Conservation (phyloP, 2,329 filamentous ascomycete species). For the Chaetomium globosum region DNA sequence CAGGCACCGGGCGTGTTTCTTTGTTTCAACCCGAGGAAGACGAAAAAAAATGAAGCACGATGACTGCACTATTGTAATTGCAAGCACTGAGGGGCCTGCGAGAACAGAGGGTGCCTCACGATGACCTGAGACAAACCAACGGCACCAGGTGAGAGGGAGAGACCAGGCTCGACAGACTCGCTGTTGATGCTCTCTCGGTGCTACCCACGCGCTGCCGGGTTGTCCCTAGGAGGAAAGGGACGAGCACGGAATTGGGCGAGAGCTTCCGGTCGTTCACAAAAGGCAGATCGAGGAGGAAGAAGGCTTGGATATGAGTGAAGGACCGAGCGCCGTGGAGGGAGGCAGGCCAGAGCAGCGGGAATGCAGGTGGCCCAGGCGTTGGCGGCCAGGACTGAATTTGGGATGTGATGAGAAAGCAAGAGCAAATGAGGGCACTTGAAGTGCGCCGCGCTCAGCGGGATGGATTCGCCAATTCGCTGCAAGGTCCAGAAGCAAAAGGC, state of each 20-base stretch:
- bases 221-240: constrained; percentile 29
- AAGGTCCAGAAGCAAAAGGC: constrained; percentile 17
- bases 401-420: constrained; percentile 29
- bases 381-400: not conserved
- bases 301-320: constrained; percentile 17
- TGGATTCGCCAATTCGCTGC: constrained; percentile 29
- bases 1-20: constrained; percentile 26
- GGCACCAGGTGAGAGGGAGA: not conserved
- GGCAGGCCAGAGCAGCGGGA: not conserved
- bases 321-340: constrained; percentile 21
- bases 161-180: constrained; percentile 23
- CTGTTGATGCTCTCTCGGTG: constrained; percentile 26
- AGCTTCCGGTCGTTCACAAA: constrained; percentile 7
- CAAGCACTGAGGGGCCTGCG: not conserved
- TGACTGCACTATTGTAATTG: not conserved
- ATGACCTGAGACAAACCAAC: constrained; percentile 13
- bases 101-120: not conserved
- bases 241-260: constrained; percentile 22
- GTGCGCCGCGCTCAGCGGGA: constrained; percentile 29
- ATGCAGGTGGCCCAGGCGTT: not conserved
- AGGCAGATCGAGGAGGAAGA: constrained; percentile 24
- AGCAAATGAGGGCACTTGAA: constrained; percentile 32
- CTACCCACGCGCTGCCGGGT: constrained; percentile 29
- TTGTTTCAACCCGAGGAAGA: constrained; percentile 15
- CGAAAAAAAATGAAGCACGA: constrained; percentile 5